Evolutionary conservation across 768 basidiomycete species (phyloP), one percentile per base, ranked within the genome.

Genomic region (Suillus subluteus): DNA sequence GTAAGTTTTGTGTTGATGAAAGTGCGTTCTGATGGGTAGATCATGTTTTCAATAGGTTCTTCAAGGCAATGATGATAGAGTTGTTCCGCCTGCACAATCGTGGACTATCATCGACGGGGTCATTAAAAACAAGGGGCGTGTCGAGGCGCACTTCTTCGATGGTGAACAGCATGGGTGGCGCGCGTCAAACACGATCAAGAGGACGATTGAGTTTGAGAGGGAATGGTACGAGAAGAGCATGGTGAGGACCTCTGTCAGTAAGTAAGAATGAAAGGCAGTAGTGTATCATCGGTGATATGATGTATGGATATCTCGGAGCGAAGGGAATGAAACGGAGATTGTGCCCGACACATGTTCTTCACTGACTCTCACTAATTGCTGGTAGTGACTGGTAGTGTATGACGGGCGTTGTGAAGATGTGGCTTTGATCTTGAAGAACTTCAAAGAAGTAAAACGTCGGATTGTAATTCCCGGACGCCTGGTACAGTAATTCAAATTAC

Each of bases 11-110:
- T 18, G 2, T 21, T 18, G 32, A 91, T 70, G 82, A 88, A 15
- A 2, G 46, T 4, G 21, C 11, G 50, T 32, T 54, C 15, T 44
- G 30, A 35, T 55, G 16, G 38, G 32, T 30, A 67, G 68, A 30
- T 72, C 62, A 23, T 66, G 71, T 35, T 55, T 68, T 26, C 7
- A 58, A 54, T 64, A 91, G 91, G 84, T 91, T 26, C 76, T 92
- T n/a, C 91, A 93, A 78, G 91, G 91, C 9, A 79, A 83, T 1
- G 73, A 81, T 1, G 90, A 91, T 74, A 79, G 76, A 66, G 82
- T 91, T 40, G 92, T 94, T 0, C 91, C 87, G 0, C 89, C 88
- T 4, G 82, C 80, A 21, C 91, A 94, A 71, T 84, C 91, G 0
- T 61, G 59, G 59, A 61, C 59, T 43, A 61, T 61, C 11, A 30